Conservation (phyloP, 2,329 filamentous ascomycete species). For the Aspergillus latus region DNA sequence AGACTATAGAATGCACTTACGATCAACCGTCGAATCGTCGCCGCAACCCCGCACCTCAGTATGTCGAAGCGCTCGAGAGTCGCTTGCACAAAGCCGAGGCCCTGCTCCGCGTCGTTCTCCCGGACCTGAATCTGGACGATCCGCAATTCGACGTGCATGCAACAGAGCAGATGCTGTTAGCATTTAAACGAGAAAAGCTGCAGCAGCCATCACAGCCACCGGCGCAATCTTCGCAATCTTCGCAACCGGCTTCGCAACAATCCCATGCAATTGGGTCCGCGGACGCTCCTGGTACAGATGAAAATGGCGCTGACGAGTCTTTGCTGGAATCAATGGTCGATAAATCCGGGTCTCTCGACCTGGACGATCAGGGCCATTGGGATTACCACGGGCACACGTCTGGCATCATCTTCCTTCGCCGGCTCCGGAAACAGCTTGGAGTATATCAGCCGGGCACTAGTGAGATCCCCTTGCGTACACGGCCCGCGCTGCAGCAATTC, state of each 20-base stretch:
- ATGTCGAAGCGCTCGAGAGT: constrained; percentile 84
- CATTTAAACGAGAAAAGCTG: constrained; percentile 38
- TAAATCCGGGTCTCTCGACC: constrained; percentile 82
- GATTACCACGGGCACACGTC: constrained; percentile 95
- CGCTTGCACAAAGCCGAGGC: constrained; percentile 80
- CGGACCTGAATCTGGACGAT: constrained; percentile 81
- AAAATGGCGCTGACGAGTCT: constrained; percentile 60
- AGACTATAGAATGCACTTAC: constrained; percentile 77
- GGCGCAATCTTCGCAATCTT: not conserved
- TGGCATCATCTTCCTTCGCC: constrained; percentile 80
- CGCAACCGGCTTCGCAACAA: constrained; percentile 14
- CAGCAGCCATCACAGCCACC: constrained; percentile 13
- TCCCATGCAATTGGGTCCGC: constrained; percentile 20
- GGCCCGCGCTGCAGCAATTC: constrained; percentile 55
- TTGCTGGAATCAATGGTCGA: constrained; percentile 93
- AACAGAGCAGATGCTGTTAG: constrained; percentile 63
- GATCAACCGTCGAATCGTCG: constrained; percentile 91
- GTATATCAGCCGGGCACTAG: constrained; percentile 65
- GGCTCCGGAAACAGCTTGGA: constrained; percentile 84
- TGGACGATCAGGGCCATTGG: constrained; percentile 88
- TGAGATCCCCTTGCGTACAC: constrained; percentile 55
- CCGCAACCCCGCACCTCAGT: constrained; percentile 87
- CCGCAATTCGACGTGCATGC: constrained; percentile 76
- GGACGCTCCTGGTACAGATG: constrained; percentile 28
- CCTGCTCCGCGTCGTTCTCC: constrained; percentile 74